These are phyloP conservation scores for Boehmeria nivea DNA, from an alignment of 306 rosid genomes.

Conservation along the genomic window DNA sequence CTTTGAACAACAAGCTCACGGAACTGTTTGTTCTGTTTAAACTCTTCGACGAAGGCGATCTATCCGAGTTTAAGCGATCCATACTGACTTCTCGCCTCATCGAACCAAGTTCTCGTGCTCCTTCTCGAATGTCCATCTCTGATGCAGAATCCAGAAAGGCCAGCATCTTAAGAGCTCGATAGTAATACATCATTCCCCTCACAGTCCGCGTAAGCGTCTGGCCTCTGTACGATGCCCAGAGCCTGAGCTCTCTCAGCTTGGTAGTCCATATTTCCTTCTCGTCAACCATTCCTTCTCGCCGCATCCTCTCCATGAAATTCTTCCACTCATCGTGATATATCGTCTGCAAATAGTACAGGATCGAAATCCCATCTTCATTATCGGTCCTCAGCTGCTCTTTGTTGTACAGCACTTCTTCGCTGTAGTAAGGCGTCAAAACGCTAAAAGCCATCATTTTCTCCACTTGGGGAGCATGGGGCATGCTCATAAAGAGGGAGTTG, in stretches of 20 bases:
- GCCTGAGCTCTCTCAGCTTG: constrained; percentile 79
- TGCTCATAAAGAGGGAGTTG: constrained; percentile 89
- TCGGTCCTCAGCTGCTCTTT: constrained; percentile 81
- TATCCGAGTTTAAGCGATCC: constrained; percentile 39
- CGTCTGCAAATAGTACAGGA: constrained; percentile 75
- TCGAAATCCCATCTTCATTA: constrained; percentile 91
- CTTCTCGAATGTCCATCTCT: constrained; percentile 89
- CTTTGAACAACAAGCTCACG: constrained; percentile 61
- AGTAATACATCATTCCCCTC: constrained; percentile 97
- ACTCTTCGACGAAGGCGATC: constrained; percentile 40
- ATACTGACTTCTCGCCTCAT: constrained; percentile 44
- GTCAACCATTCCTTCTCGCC: constrained; percentile 64
- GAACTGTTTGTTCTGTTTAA: constrained; percentile 67
- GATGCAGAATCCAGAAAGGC: constrained; percentile 93
- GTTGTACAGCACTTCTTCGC: constrained; percentile 70
- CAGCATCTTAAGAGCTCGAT: constrained; percentile 89
- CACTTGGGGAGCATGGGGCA: constrained; percentile 97
- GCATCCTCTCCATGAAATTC: constrained; percentile 91
- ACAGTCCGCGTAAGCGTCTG: constrained; percentile 90
- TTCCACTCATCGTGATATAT: constrained; percentile 91
- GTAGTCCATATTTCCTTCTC: constrained; percentile 77
- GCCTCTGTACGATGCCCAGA: constrained; percentile 95
- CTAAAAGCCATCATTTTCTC: constrained; percentile 99
- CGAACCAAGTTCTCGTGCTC: constrained; percentile 73
- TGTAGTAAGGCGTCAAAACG: constrained; percentile 88